A percentile compares a stretch with the other conserved stretches of the same genome.
phyloP scores from a whole-genome alignment of 2,329 filamentous ascomycete genomes.

The Orbilia ellipsospora region DNA sequence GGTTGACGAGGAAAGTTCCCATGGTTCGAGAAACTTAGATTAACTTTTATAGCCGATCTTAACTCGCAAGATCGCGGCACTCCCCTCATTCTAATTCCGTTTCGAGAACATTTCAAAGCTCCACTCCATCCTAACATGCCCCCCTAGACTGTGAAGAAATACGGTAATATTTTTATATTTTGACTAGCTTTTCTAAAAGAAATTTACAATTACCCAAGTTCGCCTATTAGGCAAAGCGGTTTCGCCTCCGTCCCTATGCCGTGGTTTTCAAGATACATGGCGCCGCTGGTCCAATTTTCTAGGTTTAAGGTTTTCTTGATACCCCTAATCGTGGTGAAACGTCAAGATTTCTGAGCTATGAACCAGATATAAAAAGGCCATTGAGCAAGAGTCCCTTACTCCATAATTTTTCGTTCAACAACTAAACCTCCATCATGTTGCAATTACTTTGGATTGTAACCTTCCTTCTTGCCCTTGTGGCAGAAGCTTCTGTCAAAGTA shows the following conservation, averaged over 20 bases:
- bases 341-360: background rate
- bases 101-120: no score
- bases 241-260: slow-evolving; percentile 14
- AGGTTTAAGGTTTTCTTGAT: background rate
- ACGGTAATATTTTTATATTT: no score
- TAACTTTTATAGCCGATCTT: background rate
- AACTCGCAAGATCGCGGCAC: background rate
- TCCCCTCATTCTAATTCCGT: background rate
- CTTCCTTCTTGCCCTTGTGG: slow-evolving; percentile 6
- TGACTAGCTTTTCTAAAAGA: no score
- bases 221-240: slow-evolving; percentile 26
- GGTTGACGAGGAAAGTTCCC: slow-evolving; percentile 6
- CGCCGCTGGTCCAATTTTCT: background rate
- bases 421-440: background rate
- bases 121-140: no score
- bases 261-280: background rate
- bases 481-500: slow-evolving; percentile 19
- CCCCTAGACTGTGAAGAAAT: no score
- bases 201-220: background rate
- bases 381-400: no score
- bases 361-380: background rate
- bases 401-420: no score
- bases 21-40: slow-evolving; percentile 14
- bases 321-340: background rate
- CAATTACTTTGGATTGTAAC: slow-evolving; percentile 13